A percentile compares a stretch with the other conserved stretches of the same genome.
phyloP scores from a whole-genome alignment of 2,329 filamentous ascomycete genomes.

The Colletotrichum kahawae region DNA sequence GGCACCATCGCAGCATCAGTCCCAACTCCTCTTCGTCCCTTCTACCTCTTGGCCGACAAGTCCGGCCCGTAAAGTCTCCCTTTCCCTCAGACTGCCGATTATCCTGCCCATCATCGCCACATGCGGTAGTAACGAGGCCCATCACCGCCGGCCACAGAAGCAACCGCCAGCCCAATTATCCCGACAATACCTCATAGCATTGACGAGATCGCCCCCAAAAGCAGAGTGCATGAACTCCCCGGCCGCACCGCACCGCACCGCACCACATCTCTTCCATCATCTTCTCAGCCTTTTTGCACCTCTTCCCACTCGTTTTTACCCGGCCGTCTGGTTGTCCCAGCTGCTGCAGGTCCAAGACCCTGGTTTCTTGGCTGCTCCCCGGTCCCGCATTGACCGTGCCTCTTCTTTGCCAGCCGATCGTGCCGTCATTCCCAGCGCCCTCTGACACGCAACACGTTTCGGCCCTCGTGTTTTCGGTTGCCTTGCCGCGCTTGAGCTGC shows the following conservation, averaged over 20 bases:
- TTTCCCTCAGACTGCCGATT: neutral
- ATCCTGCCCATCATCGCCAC: neutral
- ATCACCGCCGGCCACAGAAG: neutral
- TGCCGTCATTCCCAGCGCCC: constrained; percentile 18
- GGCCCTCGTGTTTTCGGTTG: neutral
- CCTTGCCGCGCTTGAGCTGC: neutral
- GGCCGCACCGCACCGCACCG: neutral
- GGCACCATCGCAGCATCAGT: neutral
- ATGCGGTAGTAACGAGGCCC: neutral
- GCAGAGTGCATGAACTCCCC: neutral
- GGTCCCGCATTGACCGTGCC: constrained; percentile 18
- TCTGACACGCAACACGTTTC: constrained; percentile 25
- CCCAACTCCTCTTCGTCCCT: neutral
- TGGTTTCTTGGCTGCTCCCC: neutral
- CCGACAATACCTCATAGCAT: neutral
- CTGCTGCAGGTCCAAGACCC: neutral
- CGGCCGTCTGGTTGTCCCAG: constrained; percentile 5
- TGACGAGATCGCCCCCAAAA: neutral
- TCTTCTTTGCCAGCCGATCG: constrained; percentile 14
- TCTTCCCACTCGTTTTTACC: neutral
- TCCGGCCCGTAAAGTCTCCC: neutral
- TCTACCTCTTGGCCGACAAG: neutral
- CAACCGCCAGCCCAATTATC: neutral
- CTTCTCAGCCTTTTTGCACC: neutral
- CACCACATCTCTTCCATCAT: neutral